These are phyloP conservation scores for Berkeleyomyces rouxiae DNA, from an alignment of 2,329 filamentous ascomycete species.

Conservation along the genomic window DNA sequence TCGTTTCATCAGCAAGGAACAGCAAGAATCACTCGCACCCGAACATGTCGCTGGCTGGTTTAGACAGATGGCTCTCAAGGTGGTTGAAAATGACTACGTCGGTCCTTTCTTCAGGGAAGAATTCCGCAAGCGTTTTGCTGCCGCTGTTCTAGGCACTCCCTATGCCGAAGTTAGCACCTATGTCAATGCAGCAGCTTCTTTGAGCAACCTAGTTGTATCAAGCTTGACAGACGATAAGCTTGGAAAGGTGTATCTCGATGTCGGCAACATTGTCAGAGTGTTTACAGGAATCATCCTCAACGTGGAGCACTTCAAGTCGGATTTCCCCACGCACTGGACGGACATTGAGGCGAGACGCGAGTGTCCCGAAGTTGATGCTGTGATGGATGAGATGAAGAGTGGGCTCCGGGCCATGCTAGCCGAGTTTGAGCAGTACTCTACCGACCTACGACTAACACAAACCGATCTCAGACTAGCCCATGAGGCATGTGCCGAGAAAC, in stretches of 20 bases:
- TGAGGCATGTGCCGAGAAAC: conserved; percentile 28
- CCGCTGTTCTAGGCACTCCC: conserved; percentile 56
- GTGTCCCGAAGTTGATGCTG: conserved; percentile 50
- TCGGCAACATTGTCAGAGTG: conserved; percentile 55
- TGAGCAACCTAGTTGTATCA: conserved; percentile 52
- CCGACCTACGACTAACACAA: conserved; percentile 50
- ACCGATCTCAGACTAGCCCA: conserved; percentile 59
- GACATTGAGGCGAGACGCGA: conserved; percentile 45
- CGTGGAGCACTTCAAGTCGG: conserved; percentile 49
- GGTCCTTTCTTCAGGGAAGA: conserved; percentile 55
- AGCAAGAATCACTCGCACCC: conserved; percentile 35
- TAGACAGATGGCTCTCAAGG: conserved; percentile 28
- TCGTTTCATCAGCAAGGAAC: conserved; percentile 33
- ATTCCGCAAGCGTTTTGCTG: conserved; percentile 46
- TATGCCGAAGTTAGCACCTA: conserved; percentile 53
- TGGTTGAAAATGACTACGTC: conserved; percentile 34
- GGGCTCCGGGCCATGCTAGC: conserved; percentile 49
- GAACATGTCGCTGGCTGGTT: conserved; percentile 33
- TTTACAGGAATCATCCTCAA: conserved; percentile 53
- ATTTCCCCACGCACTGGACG: conserved; percentile 57
- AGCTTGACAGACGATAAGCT: conserved; percentile 68
- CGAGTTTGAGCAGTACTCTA: conserved; percentile 59
- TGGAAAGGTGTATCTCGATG: conserved; percentile 71
- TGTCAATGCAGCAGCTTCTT: conserved; percentile 52
- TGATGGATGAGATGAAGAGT: conserved; percentile 47